Base-by-base conservation (phyloP, 106 monocot genomes). In the Iris macrosiphon region DNA sequence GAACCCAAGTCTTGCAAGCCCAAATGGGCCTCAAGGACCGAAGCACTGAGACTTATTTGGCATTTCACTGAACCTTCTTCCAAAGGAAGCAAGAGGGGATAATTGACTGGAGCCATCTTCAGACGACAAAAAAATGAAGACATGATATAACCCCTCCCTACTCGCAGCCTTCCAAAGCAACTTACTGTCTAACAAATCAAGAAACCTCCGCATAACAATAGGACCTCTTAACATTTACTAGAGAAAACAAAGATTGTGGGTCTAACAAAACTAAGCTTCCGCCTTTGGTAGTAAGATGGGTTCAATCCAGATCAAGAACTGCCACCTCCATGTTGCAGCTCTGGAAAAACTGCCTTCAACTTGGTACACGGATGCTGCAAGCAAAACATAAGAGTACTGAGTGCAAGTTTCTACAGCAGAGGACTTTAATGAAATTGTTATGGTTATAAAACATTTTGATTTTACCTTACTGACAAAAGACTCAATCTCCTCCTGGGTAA, bases 391-490 rank as follows among this genome's bases (percentile, higher is more conserved):
- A 19, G 7, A 31, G 19, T 18, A 11, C 39, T 45, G 20, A 42
- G 24, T 30, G 10, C 17, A 39, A 35, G 21, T 19, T 6, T 6
- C 10, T 15, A 49, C 31, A 49, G 37, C 34, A 4, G n/a, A 52
- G 6, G 2, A 51, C 3, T 27, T 51, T 21, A 22, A 24, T 28
- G 13, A 46, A 6, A 21, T 40, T 13, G 40, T 2, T 5, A 20
- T 20, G 0, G 5, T 20, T 20, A 6, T 47, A 10, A 15, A 10
- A 15, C 7, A 15, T 10, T 3, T 42, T 7, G 11, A 42, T 10
- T 14, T 24, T 31, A 53, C 64, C 64, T 64, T 42, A 27, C 41
- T 52, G 35, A 64, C 52, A 64, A 64, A 64, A 43, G 64, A 64
- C 31, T 43, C 39, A 15, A 64, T 64, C 31, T 64, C 64, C 52